Evolutionary conservation across 805 yeast genomes (phyloP).

Genomic region (Lipomyces spencermartinsiae): DNA sequence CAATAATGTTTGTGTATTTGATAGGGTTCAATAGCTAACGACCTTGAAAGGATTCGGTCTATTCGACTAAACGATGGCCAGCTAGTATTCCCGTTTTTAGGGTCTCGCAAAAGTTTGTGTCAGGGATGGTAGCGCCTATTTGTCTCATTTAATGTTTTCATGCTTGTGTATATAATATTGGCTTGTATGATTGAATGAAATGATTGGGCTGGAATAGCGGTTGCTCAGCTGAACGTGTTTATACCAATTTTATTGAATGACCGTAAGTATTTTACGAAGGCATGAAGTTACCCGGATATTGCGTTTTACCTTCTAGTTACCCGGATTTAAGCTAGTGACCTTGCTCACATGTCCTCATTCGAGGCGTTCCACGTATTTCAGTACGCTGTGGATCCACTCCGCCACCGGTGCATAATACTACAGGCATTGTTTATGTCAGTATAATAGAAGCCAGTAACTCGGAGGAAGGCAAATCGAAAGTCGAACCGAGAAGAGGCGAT

Average conservation of each 20-base stretch:
- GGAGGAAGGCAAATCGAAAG: not conserved
- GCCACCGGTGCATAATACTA: not conserved
- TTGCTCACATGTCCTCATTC: not conserved
- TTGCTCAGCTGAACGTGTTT: not conserved
- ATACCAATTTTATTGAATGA: too few relatives aligned
- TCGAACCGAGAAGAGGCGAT: not conserved
- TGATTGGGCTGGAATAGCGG: constrained; percentile 2
- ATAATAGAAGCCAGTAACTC: not conserved
- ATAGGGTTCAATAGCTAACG: not conserved
- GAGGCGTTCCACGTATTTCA: not conserved
- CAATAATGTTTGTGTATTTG: not conserved
- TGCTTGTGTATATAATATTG: constrained; percentile 14
- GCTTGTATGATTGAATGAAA: constrained; percentile 6
- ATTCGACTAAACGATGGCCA: constrained; percentile 76
- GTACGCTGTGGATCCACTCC: not conserved
- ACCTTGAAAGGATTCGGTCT: constrained; percentile 71
- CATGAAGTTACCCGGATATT: not conserved
- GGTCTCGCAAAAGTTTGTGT: not conserved
- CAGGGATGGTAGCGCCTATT: constrained; percentile 6
- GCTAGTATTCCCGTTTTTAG: constrained; percentile 8
- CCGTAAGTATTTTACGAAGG: too few relatives aligned
- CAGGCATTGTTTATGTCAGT: not conserved
- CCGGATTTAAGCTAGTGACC: not conserved
- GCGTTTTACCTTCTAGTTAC: not conserved
- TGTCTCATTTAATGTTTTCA: constrained; percentile 13